Percentiles rank a stretch among this genome's conserved stretches.
These are phyloP conservation scores for Chimonanthus salicifolius DNA, from an alignment of 164 flowering plant genomes.

Conservation along the genomic window DNA sequence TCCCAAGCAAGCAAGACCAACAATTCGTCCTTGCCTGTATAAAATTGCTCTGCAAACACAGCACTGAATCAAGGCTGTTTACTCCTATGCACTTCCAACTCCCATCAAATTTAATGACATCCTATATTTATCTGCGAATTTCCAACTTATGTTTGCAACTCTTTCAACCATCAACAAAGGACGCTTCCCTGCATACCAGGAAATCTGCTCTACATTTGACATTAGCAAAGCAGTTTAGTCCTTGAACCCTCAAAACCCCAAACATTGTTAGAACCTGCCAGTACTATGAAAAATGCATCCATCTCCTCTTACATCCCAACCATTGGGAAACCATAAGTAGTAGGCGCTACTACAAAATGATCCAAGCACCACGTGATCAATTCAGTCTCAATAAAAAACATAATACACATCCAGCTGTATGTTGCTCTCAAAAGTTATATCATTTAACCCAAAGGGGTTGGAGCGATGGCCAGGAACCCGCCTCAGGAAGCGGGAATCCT, in stretches of 20 bases:
- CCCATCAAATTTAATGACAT: not conserved
- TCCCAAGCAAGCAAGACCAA: not conserved
- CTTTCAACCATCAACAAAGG: not conserved
- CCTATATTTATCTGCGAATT: not conserved
- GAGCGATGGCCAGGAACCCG: no score
- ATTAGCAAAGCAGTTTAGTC: no score
- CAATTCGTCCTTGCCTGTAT: not conserved
- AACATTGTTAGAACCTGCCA: not conserved
- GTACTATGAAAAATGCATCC: not conserved
- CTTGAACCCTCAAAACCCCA: not conserved
- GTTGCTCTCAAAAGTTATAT: not conserved
- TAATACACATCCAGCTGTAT: not conserved
- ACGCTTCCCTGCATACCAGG: not conserved
- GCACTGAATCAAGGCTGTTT: not conserved
- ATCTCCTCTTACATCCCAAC: not conserved
- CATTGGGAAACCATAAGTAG: not conserved
- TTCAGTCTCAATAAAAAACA: not conserved
- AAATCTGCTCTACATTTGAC: not conserved
- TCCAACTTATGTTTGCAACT: not conserved
- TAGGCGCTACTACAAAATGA: not conserved
- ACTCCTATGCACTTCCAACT: not conserved
- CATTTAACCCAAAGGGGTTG: not conserved
- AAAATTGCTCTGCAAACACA: not conserved
- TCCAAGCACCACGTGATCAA: not conserved
- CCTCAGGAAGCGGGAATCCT: no score